Evolutionary conservation across 1,284 basidiomycete species (phyloP), one percentile per base, ranked within the genome.

Genomic region (Hypsizygus ulmarius): DNA sequence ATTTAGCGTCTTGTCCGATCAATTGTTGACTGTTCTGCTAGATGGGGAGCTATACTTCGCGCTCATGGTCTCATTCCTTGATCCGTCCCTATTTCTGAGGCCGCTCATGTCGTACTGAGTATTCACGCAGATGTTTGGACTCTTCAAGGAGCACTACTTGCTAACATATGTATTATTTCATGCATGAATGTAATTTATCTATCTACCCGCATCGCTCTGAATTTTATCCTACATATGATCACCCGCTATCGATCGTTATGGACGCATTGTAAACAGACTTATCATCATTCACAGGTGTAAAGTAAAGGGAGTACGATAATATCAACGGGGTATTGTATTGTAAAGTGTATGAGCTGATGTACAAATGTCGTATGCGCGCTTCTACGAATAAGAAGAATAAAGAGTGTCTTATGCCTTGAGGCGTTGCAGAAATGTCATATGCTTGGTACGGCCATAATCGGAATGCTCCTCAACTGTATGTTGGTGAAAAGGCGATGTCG

Each of bases 21-120:
- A 34, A 14, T 19, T 44, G 28, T 47, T 59, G 36, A 61, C 50
- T 34, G 32, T 39, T 39, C 47, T 50, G 25, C 18, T 53, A 90
- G 87, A 60, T 88, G 84, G 81, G 77, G 74, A 43, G 70, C 72
- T 45, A 67, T 90, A 50, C 73, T 90, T 49, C 78, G 80, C 47
- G 68, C 75, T 38, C 81, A 85, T 63, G 83, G 81, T 47, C 70
- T 86, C 14, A 69, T 74, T 60, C 64, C 73, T 48, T 72, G 57
- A 68, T 38, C 40, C 12, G 25, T 12, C 45, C 37, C 32, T 38
- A 14, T 30, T 25, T 37, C 28, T 34, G 34, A 30, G 45, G 40
- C 25, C 37, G 41, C 19, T 25, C 37, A 43, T 21, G 25, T 38
- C n/a, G 41, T 53, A 44, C 49, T 39, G 40, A 35, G 35, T 51